Evolutionary conservation across 768 basidiomycete species (phyloP).

Genomic region (Boletus rubroflammeus): DNA sequence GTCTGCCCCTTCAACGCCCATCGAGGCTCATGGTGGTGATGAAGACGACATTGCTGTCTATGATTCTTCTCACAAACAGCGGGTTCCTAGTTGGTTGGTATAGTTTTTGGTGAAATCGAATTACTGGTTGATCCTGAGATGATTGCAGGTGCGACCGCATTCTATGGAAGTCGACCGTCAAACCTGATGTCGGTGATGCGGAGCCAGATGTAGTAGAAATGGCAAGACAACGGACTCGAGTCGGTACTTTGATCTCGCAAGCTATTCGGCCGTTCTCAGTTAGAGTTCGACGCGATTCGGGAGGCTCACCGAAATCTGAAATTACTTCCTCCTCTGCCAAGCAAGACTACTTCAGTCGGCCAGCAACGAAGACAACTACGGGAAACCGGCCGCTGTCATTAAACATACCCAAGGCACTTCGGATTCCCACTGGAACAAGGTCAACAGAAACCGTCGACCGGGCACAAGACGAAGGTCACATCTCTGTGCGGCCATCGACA

Average conservation of each 20-base stretch:
- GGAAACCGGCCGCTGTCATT: conserved; percentile 21
- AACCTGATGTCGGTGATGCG: conserved; percentile 42
- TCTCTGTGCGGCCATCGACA: conserved; percentile 9
- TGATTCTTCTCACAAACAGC: conserved; percentile 75
- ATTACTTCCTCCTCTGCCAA: conserved; percentile 14
- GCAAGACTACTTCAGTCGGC: conserved; percentile 23
- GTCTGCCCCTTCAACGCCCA: conserved; percentile 28
- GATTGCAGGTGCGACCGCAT: conserved; percentile 77
- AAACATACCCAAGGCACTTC: conserved; percentile 19
- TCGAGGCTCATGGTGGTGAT: conserved; percentile 36
- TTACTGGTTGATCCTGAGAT: conserved; percentile 3
- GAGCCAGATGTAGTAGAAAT: conserved; percentile 33
- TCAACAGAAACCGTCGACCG: conserved; percentile 30
- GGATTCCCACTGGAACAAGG: conserved; percentile 14
- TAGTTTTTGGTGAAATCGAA: background rate
- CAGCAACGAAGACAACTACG: conserved; percentile 6
- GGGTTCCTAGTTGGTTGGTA: conserved; percentile 79
- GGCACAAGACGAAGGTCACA: background rate
- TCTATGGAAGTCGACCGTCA: conserved; percentile 72
- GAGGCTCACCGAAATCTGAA: conserved; percentile 30
- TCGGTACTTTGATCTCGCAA: conserved; percentile 53
- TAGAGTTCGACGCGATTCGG: conserved; percentile 38
- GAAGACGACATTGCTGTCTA: conserved; percentile 63
- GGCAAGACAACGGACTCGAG: conserved; percentile 40
- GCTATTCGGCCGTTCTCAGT: conserved; percentile 47